Evolutionary conservation across 306 rosid species (phyloP), one percentile per base, ranked within the genome.

Genomic region (Sophora flavescens): DNA sequence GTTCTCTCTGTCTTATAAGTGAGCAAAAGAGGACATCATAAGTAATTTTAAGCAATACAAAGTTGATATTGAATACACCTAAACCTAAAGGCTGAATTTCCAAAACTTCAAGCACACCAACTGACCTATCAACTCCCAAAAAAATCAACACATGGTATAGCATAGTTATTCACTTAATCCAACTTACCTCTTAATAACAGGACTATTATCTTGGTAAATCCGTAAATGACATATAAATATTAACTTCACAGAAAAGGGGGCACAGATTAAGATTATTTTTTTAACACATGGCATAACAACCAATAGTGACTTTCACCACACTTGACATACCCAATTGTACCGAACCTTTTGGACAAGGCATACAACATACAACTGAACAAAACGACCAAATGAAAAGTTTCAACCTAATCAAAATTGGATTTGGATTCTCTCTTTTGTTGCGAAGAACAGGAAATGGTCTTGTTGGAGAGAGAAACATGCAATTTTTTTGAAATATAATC

Each of bases 21-120:
- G 63, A 66, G 52, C 11, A 41, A 35, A 15, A 13, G 17, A 32
- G 36, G 56, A 71, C 51, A 54, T 47, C 63, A 15, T 8, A 64
- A 39, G 42, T 16, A 66, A 67, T 51, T 73, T 72, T 63, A 75
- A 75, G 72, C 62, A 72, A 60, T 53, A 12, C 54, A 6, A 53
- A 60, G 60, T 35, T 26, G 62, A 82, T 33, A 76, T 5, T 18
- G 38, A 30, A 35, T 18, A 22, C 44, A 6, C 12, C 69, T 65
- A 36, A 75, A 6, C 12, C 69, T 65, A 36, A 75, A 80, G 63
- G 68, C 9, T 36, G 69, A 73, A 61, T 30, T 30, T 30, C 32
- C 52, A 28, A 68, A 76, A 76, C 70, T 60, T 64, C 32, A 70
- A 72, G 81, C 70, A 72, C 36, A 51, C 45, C 6, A 58, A 52